Base-by-base conservation (phyloP, 2,329 filamentous ascomycete genomes). In the Diaporthe citri region DNA sequence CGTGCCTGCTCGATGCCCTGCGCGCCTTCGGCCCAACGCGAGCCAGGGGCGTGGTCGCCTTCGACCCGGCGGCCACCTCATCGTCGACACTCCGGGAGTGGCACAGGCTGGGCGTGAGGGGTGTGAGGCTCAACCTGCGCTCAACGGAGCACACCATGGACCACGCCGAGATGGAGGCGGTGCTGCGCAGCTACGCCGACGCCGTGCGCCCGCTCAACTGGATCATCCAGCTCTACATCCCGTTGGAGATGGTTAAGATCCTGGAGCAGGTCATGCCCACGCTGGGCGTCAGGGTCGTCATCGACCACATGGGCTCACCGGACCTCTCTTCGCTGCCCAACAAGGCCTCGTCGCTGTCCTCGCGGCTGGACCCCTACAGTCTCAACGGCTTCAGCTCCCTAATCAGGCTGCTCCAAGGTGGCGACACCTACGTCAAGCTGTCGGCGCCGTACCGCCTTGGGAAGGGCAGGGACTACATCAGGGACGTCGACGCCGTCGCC, bases 191-290 rank as follows among this genome's bases (percentile, higher is more conserved):
- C 46, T 78, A 80, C 67, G 79, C 81, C 4, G 77, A 79, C 25
- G 71, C 77, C 7, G 74, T 82, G 31, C 76, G 79, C 31, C 80
- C 77, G 4, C 67, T 80, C 43, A 77, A 75, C 25, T 82, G 81
- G 81, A 79, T 79, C 43, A 59, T 82, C 20, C 81, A 82, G 74
- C 76, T 82, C n/a, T 82, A 81, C 75, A 76, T 81, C 13, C 76
- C 78, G 12, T 72, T 81, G 6, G 67, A 77, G 8, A 79, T 79
- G 74, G 74, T 80, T 43, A 75, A 70, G 31, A 51, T 75, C n/a
- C 76, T 81, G 6, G 78, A 76, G 41, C 75, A 75, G 36, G 73
- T 79, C 4, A 76, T 80, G n/a, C 79, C 79, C 13, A 74, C 75
- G 36, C 76, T 81, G 13, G 78, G 79, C 10, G 77, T 81, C 12